phyloP scores from a whole-genome alignment of 331 rosid species.

The Erythrophleum ivorense region DNA sequence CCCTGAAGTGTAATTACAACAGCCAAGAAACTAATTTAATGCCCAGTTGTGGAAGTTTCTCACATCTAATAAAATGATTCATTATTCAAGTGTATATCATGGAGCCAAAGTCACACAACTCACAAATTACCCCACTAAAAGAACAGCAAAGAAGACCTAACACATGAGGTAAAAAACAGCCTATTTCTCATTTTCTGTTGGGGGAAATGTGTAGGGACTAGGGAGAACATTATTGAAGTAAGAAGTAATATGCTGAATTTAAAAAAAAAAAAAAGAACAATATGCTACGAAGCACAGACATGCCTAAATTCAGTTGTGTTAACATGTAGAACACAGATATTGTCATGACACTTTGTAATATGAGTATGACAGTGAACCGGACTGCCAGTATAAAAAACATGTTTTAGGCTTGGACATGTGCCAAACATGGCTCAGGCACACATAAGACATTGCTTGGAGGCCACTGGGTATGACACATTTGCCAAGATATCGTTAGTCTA shows the following conservation, averaged over 20 bases:
- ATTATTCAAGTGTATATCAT: not conserved
- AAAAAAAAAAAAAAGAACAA: not conserved
- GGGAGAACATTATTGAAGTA: not conserved
- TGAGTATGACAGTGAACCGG: not conserved
- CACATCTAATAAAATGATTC: slow-evolving; percentile 7
- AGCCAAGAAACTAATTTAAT: slow-evolving; percentile 9
- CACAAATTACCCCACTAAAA: slow-evolving; percentile 3
- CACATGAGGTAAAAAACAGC: slow-evolving; percentile 2
- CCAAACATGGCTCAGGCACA: not conserved
- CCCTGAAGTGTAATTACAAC: slow-evolving; percentile 56
- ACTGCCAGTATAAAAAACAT: not conserved
- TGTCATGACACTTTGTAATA: not conserved
- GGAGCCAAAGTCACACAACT: not conserved
- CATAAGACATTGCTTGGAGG: not conserved
- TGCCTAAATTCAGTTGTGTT: not conserved
- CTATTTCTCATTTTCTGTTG: not conserved
- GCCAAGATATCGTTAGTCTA: not conserved
- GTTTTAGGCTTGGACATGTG: not conserved
- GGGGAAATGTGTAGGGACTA: not conserved
- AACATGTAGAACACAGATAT: not conserved
- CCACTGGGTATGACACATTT: not conserved
- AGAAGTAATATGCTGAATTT: not conserved
- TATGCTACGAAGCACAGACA: not conserved
- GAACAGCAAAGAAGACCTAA: slow-evolving; percentile 27
- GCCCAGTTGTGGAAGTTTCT: not conserved